Evolutionary conservation across 179 eudicot genomes (phyloP), one percentile per base, ranked within the genome.

Genomic region (Silene coronaria): DNA sequence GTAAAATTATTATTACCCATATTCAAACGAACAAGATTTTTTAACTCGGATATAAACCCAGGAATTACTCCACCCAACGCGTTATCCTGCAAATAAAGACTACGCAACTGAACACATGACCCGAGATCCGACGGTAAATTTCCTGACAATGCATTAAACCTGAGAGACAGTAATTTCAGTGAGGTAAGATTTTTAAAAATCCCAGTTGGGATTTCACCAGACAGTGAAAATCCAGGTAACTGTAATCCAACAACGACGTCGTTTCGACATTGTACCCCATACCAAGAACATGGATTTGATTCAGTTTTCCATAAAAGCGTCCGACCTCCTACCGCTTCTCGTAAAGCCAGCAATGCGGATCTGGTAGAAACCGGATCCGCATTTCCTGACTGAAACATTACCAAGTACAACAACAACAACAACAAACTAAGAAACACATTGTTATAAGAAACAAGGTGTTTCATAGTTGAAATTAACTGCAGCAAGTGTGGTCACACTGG

Each of bases 181-280:
- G 80, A 24, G 4, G 97, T 83, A 8, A 93, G 72, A 53, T 87
- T 89, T 0, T 77, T 78, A 64, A 93, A 72, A 12, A 90, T 78
- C 71, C 82, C 77, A 3, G 65, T 32, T 2, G 98, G 97, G 57
- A 93, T 66, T 3, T 27, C 62, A 3, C 98, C 98, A 61, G 89
- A 67, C 28, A 93, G 89, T 2, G 90, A 88, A 74, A 80, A 81
- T 0, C 89, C 98, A 3, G 98, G 98, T 30, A 93, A 76, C n/a
- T 77, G 91, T 22, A 93, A 86, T 66, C 82, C 92, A 1, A 62
- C 17, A 24, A 91, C 92, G 38, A 74, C 71, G 77, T 67, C 75
- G 78, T 77, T 77, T 65, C 68, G 53, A 77, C 97, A 92, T 14
- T 3, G 59, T 24, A 88, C 88, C 8, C 91, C 91, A 30, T 80